Base-by-base conservation (phyloP, 208 protist species). In the Leptomonas seymouri region DNA sequence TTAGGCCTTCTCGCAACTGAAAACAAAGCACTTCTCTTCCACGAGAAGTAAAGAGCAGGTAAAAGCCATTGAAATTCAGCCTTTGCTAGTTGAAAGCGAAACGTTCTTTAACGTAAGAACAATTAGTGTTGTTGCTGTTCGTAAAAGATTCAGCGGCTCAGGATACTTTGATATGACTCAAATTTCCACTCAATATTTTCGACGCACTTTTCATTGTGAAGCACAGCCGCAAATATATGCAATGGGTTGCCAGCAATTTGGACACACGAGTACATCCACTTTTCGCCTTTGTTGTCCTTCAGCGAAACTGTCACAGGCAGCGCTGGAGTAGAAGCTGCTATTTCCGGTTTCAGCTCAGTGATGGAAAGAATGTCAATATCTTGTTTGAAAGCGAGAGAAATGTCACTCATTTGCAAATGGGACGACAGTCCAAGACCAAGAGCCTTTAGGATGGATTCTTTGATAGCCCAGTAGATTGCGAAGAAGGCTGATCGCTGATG, bases 371-470 rank as follows among this genome's bases (percentile, higher is more conserved):
- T 11, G 9, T 28, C 34, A 8, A 25, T 7, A 0, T 67, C 54
- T 27, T 41, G 21, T 20, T 69, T 50, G 18, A 30, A 55, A 7
- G 25, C 21, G 1, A 80, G 63, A 16, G 36, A 46, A 28, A 76
- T 69, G 0, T 73, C 48, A 23, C 9, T 21, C 56, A 71, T 53
- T 25, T 70, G 34, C 49, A 76, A 36, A n/a, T 51, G 20, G 16
- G 56, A 15, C 49, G 65, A 55, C 68, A 57, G 14, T 65, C 81
- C 41, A 68, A 59, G 31, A 16, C 81, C 81, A 20, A 83, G 53
- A 4, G 73, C 71, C 27, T 86, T 86, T 31, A 86, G 36, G 1
- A 86, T 59, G 18, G 44, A 11, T 51, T 86, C 81, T 39, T 86
- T 86, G 3, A 83, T 25, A 8, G 68, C 45, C 81, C 81, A 86